Conservation (phyloP, 106 monocot species). For the Agapanthus africanus region DNA sequence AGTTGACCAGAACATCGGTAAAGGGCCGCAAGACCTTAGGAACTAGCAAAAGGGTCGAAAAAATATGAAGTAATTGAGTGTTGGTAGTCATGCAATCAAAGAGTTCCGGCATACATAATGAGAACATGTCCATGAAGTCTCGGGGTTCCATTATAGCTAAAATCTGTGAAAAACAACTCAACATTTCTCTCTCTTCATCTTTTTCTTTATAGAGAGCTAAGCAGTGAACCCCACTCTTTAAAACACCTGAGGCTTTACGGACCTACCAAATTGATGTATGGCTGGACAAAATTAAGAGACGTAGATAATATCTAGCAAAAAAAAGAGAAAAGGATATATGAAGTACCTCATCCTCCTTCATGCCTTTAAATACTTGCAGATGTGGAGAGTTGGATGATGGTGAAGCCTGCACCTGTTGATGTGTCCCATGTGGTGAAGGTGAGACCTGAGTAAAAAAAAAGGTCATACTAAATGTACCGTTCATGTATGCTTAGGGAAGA, state of each 20-base stretch:
- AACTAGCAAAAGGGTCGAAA: slow-evolving; percentile 74
- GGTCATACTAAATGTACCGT: background rate
- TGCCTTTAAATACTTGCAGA: slow-evolving; percentile 65
- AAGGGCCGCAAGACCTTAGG: slow-evolving; percentile 89
- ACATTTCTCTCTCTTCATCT: slow-evolving; percentile 92
- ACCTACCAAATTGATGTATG: slow-evolving; percentile 45
- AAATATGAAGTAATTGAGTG: slow-evolving; percentile 81
- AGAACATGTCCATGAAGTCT: slow-evolving; percentile 95
- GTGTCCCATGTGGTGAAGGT: slow-evolving; percentile 41
- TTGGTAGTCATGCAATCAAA: slow-evolving; percentile 92
- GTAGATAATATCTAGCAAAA: background rate
- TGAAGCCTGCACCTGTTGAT: slow-evolving; percentile 64
- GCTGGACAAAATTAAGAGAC: background rate
- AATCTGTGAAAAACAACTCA: slow-evolving; percentile 84
- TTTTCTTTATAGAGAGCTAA: slow-evolving; percentile 92
- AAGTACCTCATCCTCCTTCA: slow-evolving; percentile 96
- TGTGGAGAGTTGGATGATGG: slow-evolving; percentile 41
- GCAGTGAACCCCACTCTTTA: slow-evolving; percentile 94
- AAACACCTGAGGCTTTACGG: slow-evolving; percentile 86
- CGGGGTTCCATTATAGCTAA: slow-evolving; percentile 98
- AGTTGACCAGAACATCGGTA: slow-evolving; percentile 91
- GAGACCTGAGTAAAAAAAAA: slow-evolving; percentile 35
- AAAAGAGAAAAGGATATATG: background rate
- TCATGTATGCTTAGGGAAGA: background rate
- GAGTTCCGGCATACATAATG: slow-evolving; percentile 90